A percentile compares a stretch with the other conserved stretches of the same genome.
phyloP scores from a whole-genome alignment of 2,329 filamentous ascomycete genomes.

The Arthrobotrys sinensis region DNA sequence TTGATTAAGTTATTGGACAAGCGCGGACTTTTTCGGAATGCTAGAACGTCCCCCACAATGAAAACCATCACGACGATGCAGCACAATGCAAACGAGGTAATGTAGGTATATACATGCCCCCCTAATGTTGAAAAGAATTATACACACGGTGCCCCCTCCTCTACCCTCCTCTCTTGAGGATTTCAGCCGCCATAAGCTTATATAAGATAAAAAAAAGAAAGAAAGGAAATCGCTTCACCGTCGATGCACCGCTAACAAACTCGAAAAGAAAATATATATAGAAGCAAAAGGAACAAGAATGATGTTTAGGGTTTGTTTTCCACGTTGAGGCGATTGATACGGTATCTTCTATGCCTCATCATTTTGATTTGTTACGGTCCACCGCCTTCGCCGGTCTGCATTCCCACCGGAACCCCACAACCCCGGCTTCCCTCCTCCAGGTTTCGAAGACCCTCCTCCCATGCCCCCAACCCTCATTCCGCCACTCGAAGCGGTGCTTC shows the following conservation, averaged over 20 bases:
- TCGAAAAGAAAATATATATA: not conserved
- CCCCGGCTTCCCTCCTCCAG: conserved; percentile 18
- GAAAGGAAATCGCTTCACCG: not conserved
- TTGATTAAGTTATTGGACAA: too few species aligned
- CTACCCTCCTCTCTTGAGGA: too few species aligned
- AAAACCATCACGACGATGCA: too few species aligned
- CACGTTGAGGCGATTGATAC: not conserved
- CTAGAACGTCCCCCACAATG: too few species aligned
- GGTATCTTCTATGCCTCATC: conserved; percentile 32
- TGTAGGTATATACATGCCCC: too few species aligned
- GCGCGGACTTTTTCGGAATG: too few species aligned
- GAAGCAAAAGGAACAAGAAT: not conserved
- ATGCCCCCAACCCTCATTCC: conserved; percentile 18
- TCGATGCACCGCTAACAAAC: conserved; percentile 13
- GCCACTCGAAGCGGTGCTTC: conserved; percentile 27
- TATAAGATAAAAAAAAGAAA: not conserved
- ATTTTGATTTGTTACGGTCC: conserved; percentile 55
- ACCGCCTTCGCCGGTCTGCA: conserved; percentile 39
- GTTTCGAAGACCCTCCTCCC: conserved; percentile 10
- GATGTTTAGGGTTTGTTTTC: not conserved
- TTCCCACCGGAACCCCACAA: conserved; percentile 35
- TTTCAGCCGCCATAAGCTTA: too few species aligned
- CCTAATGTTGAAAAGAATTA: too few species aligned
- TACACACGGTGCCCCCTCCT: too few species aligned
- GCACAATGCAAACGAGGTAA: too few species aligned